Conservation (phyloP, 2,329 filamentous ascomycete genomes). For the Pseudogymnoascus pannorum region DNA sequence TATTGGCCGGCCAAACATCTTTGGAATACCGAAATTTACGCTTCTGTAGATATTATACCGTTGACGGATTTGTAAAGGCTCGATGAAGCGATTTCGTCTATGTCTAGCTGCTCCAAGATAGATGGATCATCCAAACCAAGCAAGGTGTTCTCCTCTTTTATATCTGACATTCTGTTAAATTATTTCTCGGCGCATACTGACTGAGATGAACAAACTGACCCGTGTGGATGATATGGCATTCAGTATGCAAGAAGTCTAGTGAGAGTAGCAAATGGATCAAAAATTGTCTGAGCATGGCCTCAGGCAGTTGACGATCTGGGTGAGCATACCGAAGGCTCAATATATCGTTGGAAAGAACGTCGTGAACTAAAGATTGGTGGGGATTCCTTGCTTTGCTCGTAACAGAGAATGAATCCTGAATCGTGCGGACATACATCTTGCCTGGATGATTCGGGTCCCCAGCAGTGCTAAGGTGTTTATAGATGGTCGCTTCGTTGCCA, state of each 20-base stretch:
- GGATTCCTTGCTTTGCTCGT: conserved; percentile 18
- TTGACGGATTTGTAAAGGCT: conserved; percentile 18
- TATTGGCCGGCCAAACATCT: conserved; percentile 20
- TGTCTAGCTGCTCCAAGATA: conserved; percentile 20
- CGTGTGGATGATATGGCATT: conserved; percentile 13
- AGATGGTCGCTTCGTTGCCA: conserved; percentile 20
- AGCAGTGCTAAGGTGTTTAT: conserved; percentile 20
- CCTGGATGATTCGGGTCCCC: conserved; percentile 20
- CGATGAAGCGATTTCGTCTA: conserved; percentile 17
- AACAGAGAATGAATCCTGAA: conserved; percentile 21
- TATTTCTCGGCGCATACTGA: too few species aligned
- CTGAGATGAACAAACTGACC: conserved; percentile 14
- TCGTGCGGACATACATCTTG: conserved; percentile 13
- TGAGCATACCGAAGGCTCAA: conserved; percentile 15
- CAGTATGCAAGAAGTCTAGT: conserved; percentile 12
- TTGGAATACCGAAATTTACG: conserved; percentile 21
- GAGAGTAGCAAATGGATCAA: conserved; percentile 1
- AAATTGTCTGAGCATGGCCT: neutral
- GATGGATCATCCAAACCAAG: conserved; percentile 19
- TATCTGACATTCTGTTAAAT: conserved; percentile 18
- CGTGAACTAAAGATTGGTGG: conserved; percentile 21
- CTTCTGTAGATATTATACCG: conserved; percentile 19
- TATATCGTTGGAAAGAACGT: conserved; percentile 20
- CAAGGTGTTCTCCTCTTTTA: conserved; percentile 23
- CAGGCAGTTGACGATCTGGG: conserved; percentile 12